phyloP scores from a whole-genome alignment of 2,329 filamentous ascomycete genomes.

The Elsinoe necatrix region DNA sequence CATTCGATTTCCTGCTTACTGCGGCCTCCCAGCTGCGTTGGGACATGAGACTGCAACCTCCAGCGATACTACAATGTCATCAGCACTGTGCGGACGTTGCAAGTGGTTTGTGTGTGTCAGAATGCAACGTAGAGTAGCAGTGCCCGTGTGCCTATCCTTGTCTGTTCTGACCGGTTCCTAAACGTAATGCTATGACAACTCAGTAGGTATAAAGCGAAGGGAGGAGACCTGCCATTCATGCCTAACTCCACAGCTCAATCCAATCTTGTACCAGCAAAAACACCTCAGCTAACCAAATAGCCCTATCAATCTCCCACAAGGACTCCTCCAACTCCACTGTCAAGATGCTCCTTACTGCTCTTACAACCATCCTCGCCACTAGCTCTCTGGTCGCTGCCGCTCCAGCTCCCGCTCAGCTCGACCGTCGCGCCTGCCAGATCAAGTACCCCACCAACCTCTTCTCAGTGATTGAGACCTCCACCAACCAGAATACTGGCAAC shows the following conservation, averaged over 20 bases:
- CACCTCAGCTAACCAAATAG: neutral
- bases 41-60: neutral
- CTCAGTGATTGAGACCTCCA: neutral
- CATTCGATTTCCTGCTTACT: neutral
- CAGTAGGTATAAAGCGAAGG: slow-evolving; percentile 1
- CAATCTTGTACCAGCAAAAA: neutral
- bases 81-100: neutral
- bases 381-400: neutral
- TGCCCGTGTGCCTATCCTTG: neutral
- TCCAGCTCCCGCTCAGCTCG: neutral
- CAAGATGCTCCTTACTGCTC: slow-evolving; percentile 5
- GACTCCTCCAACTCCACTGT: neutral
- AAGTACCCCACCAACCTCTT: slow-evolving; percentile 12
- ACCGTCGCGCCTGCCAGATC: neutral
- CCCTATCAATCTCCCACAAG: neutral
- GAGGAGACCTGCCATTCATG: neutral
- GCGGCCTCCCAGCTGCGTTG: neutral
- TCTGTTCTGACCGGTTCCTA: neutral
- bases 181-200: neutral
- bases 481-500: slow-evolving; percentile 6
- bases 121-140: neutral
- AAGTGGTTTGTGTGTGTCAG: neutral
- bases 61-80: slow-evolving; percentile 1
- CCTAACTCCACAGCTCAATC: neutral
- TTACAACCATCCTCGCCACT: slow-evolving; percentile 8